Conservation (phyloP, 345 rosid species). For the Salix dunnii region DNA sequence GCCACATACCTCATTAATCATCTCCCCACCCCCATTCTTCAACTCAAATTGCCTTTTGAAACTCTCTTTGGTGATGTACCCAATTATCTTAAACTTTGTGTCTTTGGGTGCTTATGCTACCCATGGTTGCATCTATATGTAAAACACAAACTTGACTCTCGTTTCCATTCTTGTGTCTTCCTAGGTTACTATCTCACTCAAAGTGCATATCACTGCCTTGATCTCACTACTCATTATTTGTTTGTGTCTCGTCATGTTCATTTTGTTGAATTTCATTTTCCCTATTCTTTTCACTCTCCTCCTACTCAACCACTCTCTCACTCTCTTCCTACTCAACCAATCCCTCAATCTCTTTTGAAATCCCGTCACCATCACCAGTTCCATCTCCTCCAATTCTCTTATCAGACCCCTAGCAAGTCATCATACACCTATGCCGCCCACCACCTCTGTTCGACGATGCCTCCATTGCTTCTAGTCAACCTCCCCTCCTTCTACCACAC, state of each 20-base stretch:
- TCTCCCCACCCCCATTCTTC: too few species aligned
- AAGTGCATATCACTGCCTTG: background rate
- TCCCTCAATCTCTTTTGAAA: too few species aligned
- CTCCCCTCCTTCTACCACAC: too few species aligned
- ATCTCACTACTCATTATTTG: background rate
- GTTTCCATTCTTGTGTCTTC: background rate
- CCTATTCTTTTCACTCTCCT: accelerated
- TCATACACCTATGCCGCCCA: too few species aligned
- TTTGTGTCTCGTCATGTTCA: background rate
- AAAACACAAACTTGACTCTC: too few species aligned
- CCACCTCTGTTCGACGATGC: accelerated
- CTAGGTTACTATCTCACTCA: background rate
- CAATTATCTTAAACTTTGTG: background rate
- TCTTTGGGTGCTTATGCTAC: background rate
- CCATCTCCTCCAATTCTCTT: accelerated
- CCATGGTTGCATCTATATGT: accelerated
- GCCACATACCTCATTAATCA: too few species aligned
- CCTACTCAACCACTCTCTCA: accelerated
- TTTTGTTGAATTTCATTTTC: background rate
- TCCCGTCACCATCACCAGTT: too few species aligned
- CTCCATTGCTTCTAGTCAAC: accelerated
- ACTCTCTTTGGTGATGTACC: background rate
- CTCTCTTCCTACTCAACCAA: too few species aligned
- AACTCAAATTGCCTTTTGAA: too few species aligned
- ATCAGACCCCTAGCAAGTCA: too few species aligned